Evolutionary conservation across 257 asterid genomes (phyloP).

Genomic region (Lycium ferocissimum): DNA sequence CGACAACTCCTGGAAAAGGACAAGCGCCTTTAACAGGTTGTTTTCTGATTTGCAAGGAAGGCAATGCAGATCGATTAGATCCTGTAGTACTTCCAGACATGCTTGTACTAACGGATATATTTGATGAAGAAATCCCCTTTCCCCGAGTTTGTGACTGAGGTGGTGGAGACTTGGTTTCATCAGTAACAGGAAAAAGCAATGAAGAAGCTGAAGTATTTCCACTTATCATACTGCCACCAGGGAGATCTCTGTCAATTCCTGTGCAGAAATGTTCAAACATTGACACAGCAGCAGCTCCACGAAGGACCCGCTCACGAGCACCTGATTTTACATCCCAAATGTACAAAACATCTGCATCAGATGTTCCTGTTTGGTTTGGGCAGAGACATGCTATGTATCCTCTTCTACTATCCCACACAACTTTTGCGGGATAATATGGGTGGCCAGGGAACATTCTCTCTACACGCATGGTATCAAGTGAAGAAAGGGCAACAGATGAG

Average conservation of each 20-base stretch:
- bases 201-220: constrained; percentile 90
- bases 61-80: constrained; percentile 40
- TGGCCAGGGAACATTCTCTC: constrained; percentile 98
- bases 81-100: constrained; percentile 46
- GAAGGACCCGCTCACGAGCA: constrained; percentile 94
- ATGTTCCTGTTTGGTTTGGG: constrained; percentile 63
- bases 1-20: constrained; percentile 89
- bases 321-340: constrained; percentile 98
- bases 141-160: constrained; percentile 46
- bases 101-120: constrained; percentile 36
- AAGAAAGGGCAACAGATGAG: constrained; percentile 74
- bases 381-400: constrained; percentile 92
- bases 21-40: constrained; percentile 81
- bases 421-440: constrained; percentile 74
- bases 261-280: constrained; percentile 88
- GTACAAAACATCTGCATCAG: constrained; percentile 78
- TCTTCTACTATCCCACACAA: constrained; percentile 88
- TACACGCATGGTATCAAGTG: constrained; percentile 80
- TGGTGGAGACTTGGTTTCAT: constrained; percentile 57
- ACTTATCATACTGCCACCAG: constrained; percentile 47
- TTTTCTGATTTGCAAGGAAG: constrained; percentile 56
- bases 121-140: constrained; percentile 47
- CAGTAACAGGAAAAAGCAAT: constrained; percentile 60
- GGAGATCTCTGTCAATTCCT: constrained; percentile 48
- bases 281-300: constrained; percentile 92